A percentile compares a stretch with the other conserved stretches of the same genome.
Evolutionary conservation across 2,329 filamentous ascomycete genomes (phyloP).

Genomic region (Sporothrix protearum): DNA sequence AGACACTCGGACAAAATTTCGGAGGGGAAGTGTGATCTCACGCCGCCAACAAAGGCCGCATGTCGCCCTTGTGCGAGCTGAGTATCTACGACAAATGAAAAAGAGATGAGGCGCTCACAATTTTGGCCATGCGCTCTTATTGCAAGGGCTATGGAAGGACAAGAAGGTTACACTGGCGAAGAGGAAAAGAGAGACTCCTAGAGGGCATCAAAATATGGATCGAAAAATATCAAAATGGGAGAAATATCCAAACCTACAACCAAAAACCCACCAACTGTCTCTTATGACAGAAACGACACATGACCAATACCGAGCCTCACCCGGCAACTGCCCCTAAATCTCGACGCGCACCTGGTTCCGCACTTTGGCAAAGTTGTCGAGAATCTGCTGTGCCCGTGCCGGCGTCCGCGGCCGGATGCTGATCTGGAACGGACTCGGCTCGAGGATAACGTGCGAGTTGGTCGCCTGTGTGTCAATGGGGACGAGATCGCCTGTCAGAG

Average conservation of each 20-base stretch:
- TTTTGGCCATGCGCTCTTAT: neutral
- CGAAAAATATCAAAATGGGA: neutral
- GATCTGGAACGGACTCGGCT: conserved; percentile 47
- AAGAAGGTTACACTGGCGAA: neutral
- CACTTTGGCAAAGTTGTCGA: conserved; percentile 39
- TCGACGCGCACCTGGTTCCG: conserved; percentile 34
- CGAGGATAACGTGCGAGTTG: conserved; percentile 52
- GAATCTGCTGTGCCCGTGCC: conserved; percentile 39
- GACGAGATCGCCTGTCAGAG: conserved; percentile 41
- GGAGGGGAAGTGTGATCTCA: neutral
- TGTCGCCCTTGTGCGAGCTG: neutral
- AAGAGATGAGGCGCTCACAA: neutral
- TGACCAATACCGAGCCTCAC: neutral
- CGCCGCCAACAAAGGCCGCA: neutral
- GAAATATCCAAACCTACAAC: neutral
- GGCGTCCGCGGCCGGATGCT: conserved; percentile 43
- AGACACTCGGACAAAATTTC: neutral
- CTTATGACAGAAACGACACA: neutral
- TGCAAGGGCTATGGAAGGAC: neutral
- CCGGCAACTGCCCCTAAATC: conserved; percentile 9
- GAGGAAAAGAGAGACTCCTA: neutral
- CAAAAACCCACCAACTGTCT: neutral
- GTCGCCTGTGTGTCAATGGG: conserved; percentile 49
- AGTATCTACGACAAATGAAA: neutral
- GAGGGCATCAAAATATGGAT: neutral